Conservation (phyloP, 2,329 filamentous ascomycete species). For the Rhynchosporium secalis region DNA sequence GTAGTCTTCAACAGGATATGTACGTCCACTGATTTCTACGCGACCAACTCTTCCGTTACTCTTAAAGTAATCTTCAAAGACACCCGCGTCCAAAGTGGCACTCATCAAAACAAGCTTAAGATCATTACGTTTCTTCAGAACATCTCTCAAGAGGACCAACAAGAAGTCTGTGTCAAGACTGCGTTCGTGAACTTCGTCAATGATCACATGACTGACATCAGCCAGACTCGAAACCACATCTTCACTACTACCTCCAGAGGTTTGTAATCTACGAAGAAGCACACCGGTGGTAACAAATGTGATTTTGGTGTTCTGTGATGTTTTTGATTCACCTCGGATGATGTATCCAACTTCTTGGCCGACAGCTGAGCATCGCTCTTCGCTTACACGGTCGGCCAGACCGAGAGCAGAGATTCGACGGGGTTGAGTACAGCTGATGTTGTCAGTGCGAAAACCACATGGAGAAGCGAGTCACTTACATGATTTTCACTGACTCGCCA, state of each 20-base stretch:
- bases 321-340: conserved; percentile 86
- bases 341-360: conserved; percentile 89
- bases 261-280: conserved; percentile 85
- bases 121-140: conserved; percentile 71
- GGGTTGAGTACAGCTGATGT: conserved; percentile 75
- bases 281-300: conserved; percentile 97
- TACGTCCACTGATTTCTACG: conserved; percentile 85
- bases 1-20: conserved; percentile 84
- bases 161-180: conserved; percentile 95
- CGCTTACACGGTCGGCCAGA: conserved; percentile 89
- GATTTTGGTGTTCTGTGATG: conserved; percentile 74
- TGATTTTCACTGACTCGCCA: conserved; percentile 79
- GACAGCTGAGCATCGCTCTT: conserved; percentile 79
- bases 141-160: conserved; percentile 81
- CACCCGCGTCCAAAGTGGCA: conserved; percentile 84
- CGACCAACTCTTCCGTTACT: conserved; percentile 69
- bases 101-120: conserved; percentile 95
- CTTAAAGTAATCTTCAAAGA: conserved; percentile 83
- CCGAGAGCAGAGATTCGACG: conserved; percentile 92
- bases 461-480: conserved; percentile 43
- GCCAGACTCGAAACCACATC: conserved; percentile 80
- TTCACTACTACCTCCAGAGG: conserved; percentile 75
- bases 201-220: conserved; percentile 90
- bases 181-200: conserved; percentile 95
- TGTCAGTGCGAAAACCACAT: conserved; percentile 19